Evolutionary conservation across 169 alveolate genomes (phyloP).

Genomic region (Neospora caninum): DNA sequence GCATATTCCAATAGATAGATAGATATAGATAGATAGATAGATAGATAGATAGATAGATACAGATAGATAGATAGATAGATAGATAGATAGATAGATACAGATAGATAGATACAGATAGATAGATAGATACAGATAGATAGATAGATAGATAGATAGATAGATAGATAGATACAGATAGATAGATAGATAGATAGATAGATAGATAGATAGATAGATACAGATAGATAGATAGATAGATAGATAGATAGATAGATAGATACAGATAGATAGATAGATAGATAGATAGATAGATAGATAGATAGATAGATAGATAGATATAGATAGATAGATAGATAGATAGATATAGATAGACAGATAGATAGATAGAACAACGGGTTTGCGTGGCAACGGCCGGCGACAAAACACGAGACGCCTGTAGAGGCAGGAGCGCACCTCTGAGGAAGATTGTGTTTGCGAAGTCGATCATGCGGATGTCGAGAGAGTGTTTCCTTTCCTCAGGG

Average conservation of each 20-base stretch:
- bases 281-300: not conserved
- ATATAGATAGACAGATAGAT: no score
- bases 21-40: not conserved
- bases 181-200: not conserved
- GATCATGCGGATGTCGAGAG: slow-evolving; percentile 78
- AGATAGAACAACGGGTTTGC: not conserved
- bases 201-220: not conserved
- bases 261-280: no score
- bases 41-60: not conserved
- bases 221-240: not conserved
- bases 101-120: not conserved
- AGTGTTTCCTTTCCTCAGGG: slow-evolving; percentile 67
- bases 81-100: not conserved
- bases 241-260: not conserved
- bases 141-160: no score
- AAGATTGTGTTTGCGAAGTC: slow-evolving; percentile 78
- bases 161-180: not conserved
- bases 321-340: not conserved
- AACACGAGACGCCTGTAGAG: not conserved
- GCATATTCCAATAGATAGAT: no score
- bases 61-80: not conserved
- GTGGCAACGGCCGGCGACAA: not conserved
- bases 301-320: not conserved
- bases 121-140: not conserved
- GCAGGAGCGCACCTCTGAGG: slow-evolving; percentile 51